Evolutionary conservation across 768 basidiomycete species (phyloP).

Genomic region (Hericium alpestre): DNA sequence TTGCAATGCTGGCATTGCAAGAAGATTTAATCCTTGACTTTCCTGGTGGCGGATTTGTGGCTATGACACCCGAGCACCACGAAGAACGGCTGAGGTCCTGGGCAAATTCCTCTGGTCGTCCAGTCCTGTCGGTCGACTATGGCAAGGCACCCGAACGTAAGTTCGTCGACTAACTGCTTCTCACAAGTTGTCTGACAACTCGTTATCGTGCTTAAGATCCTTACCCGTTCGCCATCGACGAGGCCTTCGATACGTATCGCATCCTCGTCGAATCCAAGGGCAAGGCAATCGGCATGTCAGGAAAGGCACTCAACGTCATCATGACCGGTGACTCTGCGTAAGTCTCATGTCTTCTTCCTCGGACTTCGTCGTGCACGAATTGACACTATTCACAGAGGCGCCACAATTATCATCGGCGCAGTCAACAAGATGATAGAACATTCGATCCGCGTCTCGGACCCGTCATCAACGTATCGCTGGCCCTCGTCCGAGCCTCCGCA

Average conservation of each 20-base stretch:
- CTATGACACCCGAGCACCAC: conserved; percentile 93
- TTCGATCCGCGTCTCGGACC: conserved; percentile 23
- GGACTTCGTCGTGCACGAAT: conserved; percentile 4
- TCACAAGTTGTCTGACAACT: not conserved
- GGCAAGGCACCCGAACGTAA: conserved; percentile 94
- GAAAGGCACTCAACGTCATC: conserved; percentile 66
- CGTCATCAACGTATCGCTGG: conserved; percentile 4
- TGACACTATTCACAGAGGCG: conserved; percentile 48
- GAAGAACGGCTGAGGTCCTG: conserved; percentile 86
- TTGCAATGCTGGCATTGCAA: conserved; percentile 26
- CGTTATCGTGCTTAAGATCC: conserved; percentile 49
- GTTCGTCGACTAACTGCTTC: conserved; percentile 12
- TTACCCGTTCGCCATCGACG: conserved; percentile 93
- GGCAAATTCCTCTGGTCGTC: conserved; percentile 69
- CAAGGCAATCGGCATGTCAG: conserved; percentile 76
- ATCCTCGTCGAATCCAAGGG: conserved; percentile 75
- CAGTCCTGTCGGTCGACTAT: conserved; percentile 83
- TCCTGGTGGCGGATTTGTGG: conserved; percentile 94
- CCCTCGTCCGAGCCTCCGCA: conserved; percentile 17
- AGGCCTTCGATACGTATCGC: conserved; percentile 84
- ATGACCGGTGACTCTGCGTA: conserved; percentile 96
- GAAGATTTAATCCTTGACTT: conserved; percentile 79
- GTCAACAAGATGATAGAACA: conserved; percentile 77
- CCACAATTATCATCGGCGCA: conserved; percentile 74
- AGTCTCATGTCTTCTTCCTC: conserved; percentile 23